Base-by-base conservation (phyloP, 345 rosid species). In the Noccaea caerulescens region DNA sequence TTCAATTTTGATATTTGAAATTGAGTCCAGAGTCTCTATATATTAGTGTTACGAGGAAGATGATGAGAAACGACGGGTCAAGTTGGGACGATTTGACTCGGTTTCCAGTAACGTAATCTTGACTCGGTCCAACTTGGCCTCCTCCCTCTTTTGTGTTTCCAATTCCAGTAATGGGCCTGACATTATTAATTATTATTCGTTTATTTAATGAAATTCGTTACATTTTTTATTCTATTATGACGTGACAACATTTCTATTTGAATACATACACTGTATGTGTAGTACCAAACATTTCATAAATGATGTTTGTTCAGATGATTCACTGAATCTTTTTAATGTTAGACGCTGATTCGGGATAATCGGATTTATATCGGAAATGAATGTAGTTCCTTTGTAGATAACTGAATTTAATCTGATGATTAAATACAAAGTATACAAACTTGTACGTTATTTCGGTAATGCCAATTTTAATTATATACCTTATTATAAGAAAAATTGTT, bases 1-100 rank as follows among this genome's bases (percentile, higher is more conserved):
- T 32, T 56, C 2, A 13, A 27, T 42, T 45, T 42, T 20, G 43
- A 12, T 58, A 0, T 50, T 25, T 63, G 72, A 67, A 67, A 30
- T 34, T 60, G 62, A 3, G 3, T 7, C 5, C n/a, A 18, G 38
- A 8, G 56, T 20, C 5, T 52, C 23, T 37, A 5, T 8, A 23
- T 27, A 16, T 60, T 38, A 53, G 54, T 53, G 69, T 54, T 59
- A 77, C 59, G 59, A 49, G 74, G 74, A 70, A 70, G 56, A 8
- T 4, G 72, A 55, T 14, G 34, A 33, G 46, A 37, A 68, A 56
- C 64, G 72, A 56, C 64, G 72, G 56, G 72, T 68, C 64, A 58
- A 53, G 61, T 66, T 53, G 58, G 71, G 30, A 27, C 30, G 30
- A 27, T 27, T 27, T 27, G 30, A 36, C 27, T 46, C 45, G 3